phyloP scores from a whole-genome alignment of 2,329 filamentous ascomycete species.

The Paracoccidioides brasiliensis region DNA sequence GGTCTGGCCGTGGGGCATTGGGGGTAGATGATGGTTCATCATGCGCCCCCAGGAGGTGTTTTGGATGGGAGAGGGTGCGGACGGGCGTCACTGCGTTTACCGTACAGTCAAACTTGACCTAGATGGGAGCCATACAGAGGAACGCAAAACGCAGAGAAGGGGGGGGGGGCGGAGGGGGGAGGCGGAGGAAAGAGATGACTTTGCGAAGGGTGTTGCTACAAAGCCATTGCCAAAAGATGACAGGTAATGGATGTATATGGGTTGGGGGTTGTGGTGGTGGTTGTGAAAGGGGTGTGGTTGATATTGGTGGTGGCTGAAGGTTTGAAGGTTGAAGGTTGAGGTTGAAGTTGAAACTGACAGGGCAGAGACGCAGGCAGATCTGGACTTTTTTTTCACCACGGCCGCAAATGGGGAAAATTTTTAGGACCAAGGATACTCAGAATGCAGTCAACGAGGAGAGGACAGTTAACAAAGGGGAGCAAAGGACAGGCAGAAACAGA shows the following conservation, averaged over 20 bases:
- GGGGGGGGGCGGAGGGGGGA: slow-evolving; percentile 10
- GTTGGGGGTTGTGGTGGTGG: background rate
- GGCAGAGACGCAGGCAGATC: too few relatives aligned
- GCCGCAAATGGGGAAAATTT: background rate
- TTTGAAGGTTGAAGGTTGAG: background rate
- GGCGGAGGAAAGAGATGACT: slow-evolving; percentile 10
- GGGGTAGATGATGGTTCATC: slow-evolving; percentile 34
- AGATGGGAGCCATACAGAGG: slow-evolving; percentile 29
- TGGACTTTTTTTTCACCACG: background rate
- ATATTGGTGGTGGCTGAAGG: background rate
- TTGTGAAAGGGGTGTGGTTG: background rate
- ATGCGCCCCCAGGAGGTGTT: slow-evolving; percentile 18
- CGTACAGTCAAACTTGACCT: slow-evolving; percentile 27
- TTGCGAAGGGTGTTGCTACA: slow-evolving; percentile 13
- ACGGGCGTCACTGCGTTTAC: slow-evolving; percentile 22
- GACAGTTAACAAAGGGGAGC: too few relatives aligned
- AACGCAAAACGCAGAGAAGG: slow-evolving; percentile 13
- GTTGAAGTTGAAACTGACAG: too few relatives aligned
- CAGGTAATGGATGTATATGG: background rate
- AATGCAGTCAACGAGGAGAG: too few relatives aligned
- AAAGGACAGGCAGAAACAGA: too few relatives aligned
- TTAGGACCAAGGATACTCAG: background rate
- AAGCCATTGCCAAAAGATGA: slow-evolving; percentile 20
- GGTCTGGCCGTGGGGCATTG: slow-evolving; percentile 36
- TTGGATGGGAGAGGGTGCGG: slow-evolving; percentile 8